A percentile compares a stretch with the other conserved stretches of the same genome.
phyloP scores from a whole-genome alignment of 208 protist species.

The Spongospora subterranea region DNA sequence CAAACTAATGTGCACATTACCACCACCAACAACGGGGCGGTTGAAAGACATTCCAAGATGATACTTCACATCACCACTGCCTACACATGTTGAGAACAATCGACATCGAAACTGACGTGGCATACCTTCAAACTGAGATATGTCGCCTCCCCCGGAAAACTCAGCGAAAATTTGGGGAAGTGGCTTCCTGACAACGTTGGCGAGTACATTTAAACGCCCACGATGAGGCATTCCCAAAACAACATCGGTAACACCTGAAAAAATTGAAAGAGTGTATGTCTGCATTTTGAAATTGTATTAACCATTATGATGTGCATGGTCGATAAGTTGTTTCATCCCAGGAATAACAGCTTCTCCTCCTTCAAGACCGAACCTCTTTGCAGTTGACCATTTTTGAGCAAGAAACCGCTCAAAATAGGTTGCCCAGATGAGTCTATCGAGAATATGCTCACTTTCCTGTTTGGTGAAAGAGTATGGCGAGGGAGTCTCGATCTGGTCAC shows the following conservation, averaged over 20 bases:
- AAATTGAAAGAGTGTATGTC: not conserved
- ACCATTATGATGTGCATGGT: slow-evolving; percentile 66
- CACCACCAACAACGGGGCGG: slow-evolving; percentile 77
- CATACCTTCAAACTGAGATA: slow-evolving; percentile 31
- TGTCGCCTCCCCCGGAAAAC: slow-evolving; percentile 67
- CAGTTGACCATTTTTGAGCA: slow-evolving; percentile 71
- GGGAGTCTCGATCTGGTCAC: slow-evolving; percentile 85
- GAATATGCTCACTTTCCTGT: not conserved
- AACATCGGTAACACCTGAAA: slow-evolving; percentile 85
- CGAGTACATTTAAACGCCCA: slow-evolving; percentile 92
- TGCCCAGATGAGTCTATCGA: slow-evolving; percentile 86
- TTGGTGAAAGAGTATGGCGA: slow-evolving; percentile 58
- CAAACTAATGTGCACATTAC: slow-evolving; percentile 89
- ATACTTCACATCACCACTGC: slow-evolving; percentile 93
- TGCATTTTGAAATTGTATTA: not conserved
- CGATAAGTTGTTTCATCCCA: slow-evolving; percentile 81
- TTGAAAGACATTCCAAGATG: slow-evolving; percentile 89
- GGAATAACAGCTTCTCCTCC: slow-evolving; percentile 92
- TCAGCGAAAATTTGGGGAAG: slow-evolving; percentile 79
- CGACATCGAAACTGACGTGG: not conserved
- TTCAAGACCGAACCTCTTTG: slow-evolving; percentile 96
- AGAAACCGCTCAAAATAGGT: slow-evolving; percentile 84
- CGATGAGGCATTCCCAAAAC: slow-evolving; percentile 98
- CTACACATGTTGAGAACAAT: not conserved
- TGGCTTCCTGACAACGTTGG: slow-evolving; percentile 94